A percentile compares a stretch with the other conserved stretches of the same genome.
Evolutionary conservation across 2,329 filamentous ascomycete species (phyloP).

Genomic region (Alternaria hordeiaustralica): DNA sequence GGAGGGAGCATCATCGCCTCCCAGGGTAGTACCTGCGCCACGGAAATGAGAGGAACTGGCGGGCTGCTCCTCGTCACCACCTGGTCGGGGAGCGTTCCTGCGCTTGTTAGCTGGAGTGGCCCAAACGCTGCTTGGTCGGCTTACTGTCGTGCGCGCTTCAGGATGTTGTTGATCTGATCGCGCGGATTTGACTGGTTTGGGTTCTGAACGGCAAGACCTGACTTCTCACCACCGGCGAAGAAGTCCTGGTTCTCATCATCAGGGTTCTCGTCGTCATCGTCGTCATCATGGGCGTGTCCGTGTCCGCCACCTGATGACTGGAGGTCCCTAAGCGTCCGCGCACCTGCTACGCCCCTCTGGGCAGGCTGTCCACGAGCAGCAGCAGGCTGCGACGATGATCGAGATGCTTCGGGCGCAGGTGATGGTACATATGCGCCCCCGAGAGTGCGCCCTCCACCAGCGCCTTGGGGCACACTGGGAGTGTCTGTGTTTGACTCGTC

Average conservation of each 20-base stretch:
- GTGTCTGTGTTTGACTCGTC: conserved; percentile 35
- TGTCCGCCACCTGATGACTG: conserved; percentile 52
- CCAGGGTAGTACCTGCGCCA: conserved; percentile 76
- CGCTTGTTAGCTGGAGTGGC: conserved; percentile 27
- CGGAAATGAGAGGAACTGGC: conserved; percentile 64
- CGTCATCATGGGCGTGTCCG: conserved; percentile 57
- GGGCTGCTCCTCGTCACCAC: conserved; percentile 57
- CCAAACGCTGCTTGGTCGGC: conserved; percentile 10
- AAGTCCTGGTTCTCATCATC: conserved; percentile 70
- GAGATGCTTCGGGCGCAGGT: conserved; percentile 23
- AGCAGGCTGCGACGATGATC: conserved; percentile 19
- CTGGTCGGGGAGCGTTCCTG: conserved; percentile 68
- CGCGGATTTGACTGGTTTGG: conserved; percentile 60
- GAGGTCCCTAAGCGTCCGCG: conserved; percentile 55
- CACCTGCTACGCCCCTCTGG: conserved; percentile 37
- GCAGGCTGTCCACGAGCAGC: conserved; percentile 33
- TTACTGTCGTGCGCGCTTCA: conserved; percentile 55
- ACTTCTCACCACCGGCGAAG: conserved; percentile 87
- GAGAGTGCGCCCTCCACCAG: conserved; percentile 47
- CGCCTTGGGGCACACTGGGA: conserved; percentile 26
- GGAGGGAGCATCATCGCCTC: conserved; percentile 77
- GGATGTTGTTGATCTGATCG: conserved; percentile 59
- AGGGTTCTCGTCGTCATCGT: conserved; percentile 63
- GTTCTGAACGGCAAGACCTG: conserved; percentile 71
- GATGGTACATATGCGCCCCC: conserved; percentile 45